Percentiles rank a stretch among this genome's conserved stretches.
phyloP scores from a whole-genome alignment of 106 monocot species.

The Agapanthus africanus region DNA sequence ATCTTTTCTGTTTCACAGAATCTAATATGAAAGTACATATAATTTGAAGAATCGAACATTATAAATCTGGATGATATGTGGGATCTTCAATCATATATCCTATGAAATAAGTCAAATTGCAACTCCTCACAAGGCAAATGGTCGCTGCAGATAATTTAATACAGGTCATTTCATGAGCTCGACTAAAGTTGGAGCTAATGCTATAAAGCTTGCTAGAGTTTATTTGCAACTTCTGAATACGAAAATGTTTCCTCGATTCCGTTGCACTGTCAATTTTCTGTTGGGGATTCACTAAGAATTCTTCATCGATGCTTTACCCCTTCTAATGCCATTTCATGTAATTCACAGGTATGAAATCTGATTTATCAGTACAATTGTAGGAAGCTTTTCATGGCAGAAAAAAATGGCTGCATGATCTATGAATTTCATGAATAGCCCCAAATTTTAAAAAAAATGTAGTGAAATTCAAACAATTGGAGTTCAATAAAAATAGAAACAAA shows the following conservation, averaged over 20 bases:
- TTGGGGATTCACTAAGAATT: too few relatives aligned
- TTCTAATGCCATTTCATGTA: too few relatives aligned
- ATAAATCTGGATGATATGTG: neutral
- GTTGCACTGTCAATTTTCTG: too few relatives aligned
- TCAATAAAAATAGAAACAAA: conserved; percentile 1
- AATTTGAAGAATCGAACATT: neutral
- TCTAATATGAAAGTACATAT: neutral
- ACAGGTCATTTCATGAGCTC: too few relatives aligned
- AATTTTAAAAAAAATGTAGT: neutral
- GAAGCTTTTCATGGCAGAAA: too few relatives aligned
- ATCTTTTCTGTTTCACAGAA: neutral
- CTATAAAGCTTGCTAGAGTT: too few relatives aligned
- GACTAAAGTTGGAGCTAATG: too few relatives aligned
- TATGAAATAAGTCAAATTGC: neutral
- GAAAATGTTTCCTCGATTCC: too few relatives aligned
- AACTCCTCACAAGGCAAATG: neutral
- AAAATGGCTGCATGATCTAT: neutral
- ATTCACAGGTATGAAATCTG: too few relatives aligned
- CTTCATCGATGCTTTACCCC: too few relatives aligned
- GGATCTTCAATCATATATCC: neutral
- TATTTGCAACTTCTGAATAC: too few relatives aligned
- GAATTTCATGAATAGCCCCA: neutral
- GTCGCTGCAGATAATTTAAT: neutral
- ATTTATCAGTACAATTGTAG: too few relatives aligned
- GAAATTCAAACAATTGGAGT: neutral